phyloP scores from a whole-genome alignment of 1,284 basidiomycete genomes.

The Clitocybe nebularis region DNA sequence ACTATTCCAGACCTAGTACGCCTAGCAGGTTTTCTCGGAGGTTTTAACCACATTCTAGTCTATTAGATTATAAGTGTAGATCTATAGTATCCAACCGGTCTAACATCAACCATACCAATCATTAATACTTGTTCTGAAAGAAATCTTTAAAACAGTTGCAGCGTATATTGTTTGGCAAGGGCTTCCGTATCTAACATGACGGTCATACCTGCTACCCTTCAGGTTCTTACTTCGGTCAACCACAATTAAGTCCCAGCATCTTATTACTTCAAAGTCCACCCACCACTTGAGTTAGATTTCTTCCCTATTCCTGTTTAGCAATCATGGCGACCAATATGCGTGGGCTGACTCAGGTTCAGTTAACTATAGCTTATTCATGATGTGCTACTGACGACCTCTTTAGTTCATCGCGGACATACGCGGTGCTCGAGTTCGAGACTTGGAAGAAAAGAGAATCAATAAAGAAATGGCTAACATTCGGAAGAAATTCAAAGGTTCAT shows the following conservation, averaged over 20 bases:
- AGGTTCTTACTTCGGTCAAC: too few species aligned
- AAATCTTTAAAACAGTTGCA: too few species aligned
- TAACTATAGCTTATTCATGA: constrained; percentile 3
- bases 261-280: too few species aligned
- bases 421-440: constrained; percentile 82
- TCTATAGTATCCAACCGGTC: background rate
- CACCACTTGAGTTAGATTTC: too few species aligned
- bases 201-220: too few species aligned
- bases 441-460: constrained; percentile 97
- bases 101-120: too few species aligned
- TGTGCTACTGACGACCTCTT: constrained; percentile 9
- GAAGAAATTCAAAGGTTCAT: constrained; percentile 92
- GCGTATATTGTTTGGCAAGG: too few species aligned
- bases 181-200: too few species aligned
- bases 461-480: constrained; percentile 99
- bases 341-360: constrained; percentile 82
- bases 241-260: too few species aligned
- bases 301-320: too few species aligned
- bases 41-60: constrained; percentile 14
- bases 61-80: background rate
- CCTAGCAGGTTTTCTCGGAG: constrained; percentile 45
- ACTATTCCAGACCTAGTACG: constrained; percentile 61
- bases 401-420: constrained; percentile 99
- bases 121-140: too few species aligned
- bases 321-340: constrained; percentile 91